Percentiles rank a stretch among this genome's conserved stretches.
Evolutionary conservation across 371 early-diverging fungal species (phyloP).

Genomic region (Mucor saturninus): DNA sequence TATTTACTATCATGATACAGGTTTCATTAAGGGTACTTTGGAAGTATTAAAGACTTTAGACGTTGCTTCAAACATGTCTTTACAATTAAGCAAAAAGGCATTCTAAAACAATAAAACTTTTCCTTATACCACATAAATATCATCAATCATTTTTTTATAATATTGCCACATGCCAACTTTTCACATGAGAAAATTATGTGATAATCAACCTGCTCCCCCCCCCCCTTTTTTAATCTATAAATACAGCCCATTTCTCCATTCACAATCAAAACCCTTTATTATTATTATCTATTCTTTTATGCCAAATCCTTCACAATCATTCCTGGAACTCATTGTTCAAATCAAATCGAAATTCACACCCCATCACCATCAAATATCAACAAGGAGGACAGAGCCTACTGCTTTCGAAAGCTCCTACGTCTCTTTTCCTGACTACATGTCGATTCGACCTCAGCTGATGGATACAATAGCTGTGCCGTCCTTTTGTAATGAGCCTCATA

Average conservation of each 20-base stretch:
- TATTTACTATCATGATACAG: slow-evolving; percentile 74
- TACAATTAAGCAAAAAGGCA: slow-evolving; percentile 55
- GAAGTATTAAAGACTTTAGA: slow-evolving; percentile 76
- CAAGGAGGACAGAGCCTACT: neutral
- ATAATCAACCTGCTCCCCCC: too few relatives aligned
- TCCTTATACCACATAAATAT: neutral
- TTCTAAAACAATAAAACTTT: slow-evolving; percentile 26
- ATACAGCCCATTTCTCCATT: too few relatives aligned
- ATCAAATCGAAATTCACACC: too few relatives aligned
- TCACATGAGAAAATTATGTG: too few relatives aligned
- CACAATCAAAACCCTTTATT: too few relatives aligned
- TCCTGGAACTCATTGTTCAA: too few relatives aligned
- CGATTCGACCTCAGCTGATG: slow-evolving; percentile 1
- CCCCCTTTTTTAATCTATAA: too few relatives aligned
- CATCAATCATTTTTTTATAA: neutral
- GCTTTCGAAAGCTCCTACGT: slow-evolving; percentile 34
- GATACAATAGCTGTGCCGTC: slow-evolving; percentile 14
- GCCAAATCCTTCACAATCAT: too few relatives aligned
- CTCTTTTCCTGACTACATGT: slow-evolving; percentile 28
- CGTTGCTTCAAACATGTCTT: slow-evolving; percentile 61
- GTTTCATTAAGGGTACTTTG: slow-evolving; percentile 70
- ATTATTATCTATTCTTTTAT: too few relatives aligned
- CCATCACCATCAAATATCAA: too few relatives aligned
- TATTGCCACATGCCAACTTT: too few relatives aligned
- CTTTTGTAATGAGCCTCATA: slow-evolving; percentile 15